Evolutionary conservation across 495 filamentous ascomycete genomes (phyloP), one percentile per base, ranked within the genome.

Genomic region (Lophiostoma macrostomum): DNA sequence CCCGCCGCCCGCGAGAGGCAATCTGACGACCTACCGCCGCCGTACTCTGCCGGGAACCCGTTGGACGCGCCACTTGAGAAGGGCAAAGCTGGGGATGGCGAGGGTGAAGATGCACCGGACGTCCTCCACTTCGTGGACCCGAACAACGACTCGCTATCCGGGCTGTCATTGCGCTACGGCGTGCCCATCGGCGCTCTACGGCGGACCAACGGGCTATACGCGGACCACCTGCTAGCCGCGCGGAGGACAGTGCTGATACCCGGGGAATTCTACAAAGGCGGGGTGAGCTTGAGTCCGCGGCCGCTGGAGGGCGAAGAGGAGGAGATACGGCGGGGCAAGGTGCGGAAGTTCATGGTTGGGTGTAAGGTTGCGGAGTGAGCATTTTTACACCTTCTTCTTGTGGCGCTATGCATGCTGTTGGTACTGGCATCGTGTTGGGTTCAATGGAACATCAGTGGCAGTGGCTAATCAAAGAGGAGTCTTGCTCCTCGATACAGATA

Each of bases 241-340:
- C 77, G 87, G 31, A 74, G 78, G 46, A 84, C 81, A 1, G 61
- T 90, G 0, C 53, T 85, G 1, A 88, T 90, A 56, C 87, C 87
- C 0, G 76, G 77, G 1, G 75, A 77, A 27, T 80, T 73, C 64
- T 86, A 85, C 67, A 77, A 76, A 53, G 81, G 76, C 2, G 79
- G 78, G 18, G 72, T 81, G 4, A 81, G 77, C 50, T 67, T 88
- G 8, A 86, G 81, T 13, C 80, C 85, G 1, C 67, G 76, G 5
- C 85, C 84, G 0, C 63, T 83, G 6, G 85, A 86, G 34, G 80
- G 81, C 22, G 84, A 86, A 46, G 85, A 82, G 25, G 82, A 86
- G 59, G 82, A 84, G 60, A 71, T 72, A 22, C 75, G 79, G 31
- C 87, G 84, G 66, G 71, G 70, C 11, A 82, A 81, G 59, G 74